Evolutionary conservation across 192 early-diverging fungal species (phyloP), one percentile per base, ranked within the genome.

Genomic region (Mortierella alpina): DNA sequence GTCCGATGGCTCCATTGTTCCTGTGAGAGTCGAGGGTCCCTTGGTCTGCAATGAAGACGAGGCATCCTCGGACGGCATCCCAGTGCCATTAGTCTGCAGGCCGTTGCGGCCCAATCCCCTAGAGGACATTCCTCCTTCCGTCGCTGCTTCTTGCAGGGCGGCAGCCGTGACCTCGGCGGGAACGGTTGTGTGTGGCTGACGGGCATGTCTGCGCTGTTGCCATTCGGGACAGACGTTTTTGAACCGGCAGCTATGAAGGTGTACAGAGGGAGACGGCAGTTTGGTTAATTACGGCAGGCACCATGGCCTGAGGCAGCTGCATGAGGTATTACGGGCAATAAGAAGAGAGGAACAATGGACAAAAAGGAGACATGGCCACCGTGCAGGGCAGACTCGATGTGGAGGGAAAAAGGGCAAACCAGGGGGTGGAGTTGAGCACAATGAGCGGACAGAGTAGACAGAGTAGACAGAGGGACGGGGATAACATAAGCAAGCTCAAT

Each of bases 171-270:
- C 45, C 17, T 63, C 13, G 15, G 49, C 23, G 10, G 50, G 14
- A 12, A 31, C 59, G 31, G 63, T 22, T 10, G 73, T 41, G 17
- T 18, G 14, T 7, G 63, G 14, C 22, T 69, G 60, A 12, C 68
- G 68, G 15, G 64, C 6, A 12, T 49, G 70, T 20, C 59, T 72
- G 55, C 70, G 48, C 60, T 68, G 77, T 45, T 80, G 47, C 77
- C 77, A 80, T 58, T 80, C 77, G 17, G 77, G 77, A 64, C 77
- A 80, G 7, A 80, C 77, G 31, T 80, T 80, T 54, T 63, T 67
- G 55, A 80, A 80, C 13, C 77, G 69, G 63, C 77, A 80, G 2
- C 77, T 80, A 62, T 15, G 18, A 39, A 39, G 51, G 47, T 23
- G 15, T 9, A 31, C 31, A 31, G 31, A 31, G 31, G 31, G 31